phyloP scores from a whole-genome alignment of 352 stramenopile genomes.

The Globisporangium paddicum region DNA sequence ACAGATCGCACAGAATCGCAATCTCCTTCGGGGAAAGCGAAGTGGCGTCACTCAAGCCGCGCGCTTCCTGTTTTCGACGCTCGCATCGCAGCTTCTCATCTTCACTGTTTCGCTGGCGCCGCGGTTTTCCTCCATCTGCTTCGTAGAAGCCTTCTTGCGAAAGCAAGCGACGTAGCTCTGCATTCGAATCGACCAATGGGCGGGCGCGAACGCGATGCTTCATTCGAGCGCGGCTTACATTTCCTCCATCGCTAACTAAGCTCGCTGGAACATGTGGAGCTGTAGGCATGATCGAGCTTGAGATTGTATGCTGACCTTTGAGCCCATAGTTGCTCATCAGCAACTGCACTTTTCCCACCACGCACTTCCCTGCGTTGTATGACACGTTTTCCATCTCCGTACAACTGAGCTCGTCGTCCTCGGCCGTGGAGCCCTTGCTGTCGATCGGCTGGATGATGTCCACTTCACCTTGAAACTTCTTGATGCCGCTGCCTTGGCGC shows the following conservation, averaged over 20 bases:
- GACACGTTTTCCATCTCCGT: conserved; percentile 9
- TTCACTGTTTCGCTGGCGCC: not conserved
- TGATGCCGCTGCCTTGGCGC: conserved; percentile 83
- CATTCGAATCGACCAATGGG: conserved; percentile 65
- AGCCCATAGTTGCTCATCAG: conserved; percentile 87
- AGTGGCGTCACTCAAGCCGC: conserved; percentile 29
- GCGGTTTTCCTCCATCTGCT: not conserved
- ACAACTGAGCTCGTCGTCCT: not conserved
- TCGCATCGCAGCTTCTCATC: conserved; percentile 4
- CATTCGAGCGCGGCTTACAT: conserved; percentile 11
- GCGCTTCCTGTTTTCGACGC: conserved; percentile 17
- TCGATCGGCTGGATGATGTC: conserved; percentile 41
- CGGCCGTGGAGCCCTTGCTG: not conserved
- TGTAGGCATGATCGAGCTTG: conserved; percentile 6
- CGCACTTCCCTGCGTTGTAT: not conserved
- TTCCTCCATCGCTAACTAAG: not conserved
- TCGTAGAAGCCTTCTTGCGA: conserved; percentile 63
- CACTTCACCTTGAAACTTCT: conserved; percentile 88
- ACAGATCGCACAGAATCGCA: conserved; percentile 59
- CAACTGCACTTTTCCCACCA: conserved; percentile 76
- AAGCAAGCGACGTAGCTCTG: conserved; percentile 62
- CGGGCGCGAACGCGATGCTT: conserved; percentile 74
- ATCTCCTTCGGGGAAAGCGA: conserved; percentile 59
- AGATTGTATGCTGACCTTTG: conserved; percentile 33
- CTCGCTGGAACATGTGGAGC: not conserved